Conservation (phyloP, 2,329 filamentous ascomycete genomes). For the Fusarium sp. region DNA sequence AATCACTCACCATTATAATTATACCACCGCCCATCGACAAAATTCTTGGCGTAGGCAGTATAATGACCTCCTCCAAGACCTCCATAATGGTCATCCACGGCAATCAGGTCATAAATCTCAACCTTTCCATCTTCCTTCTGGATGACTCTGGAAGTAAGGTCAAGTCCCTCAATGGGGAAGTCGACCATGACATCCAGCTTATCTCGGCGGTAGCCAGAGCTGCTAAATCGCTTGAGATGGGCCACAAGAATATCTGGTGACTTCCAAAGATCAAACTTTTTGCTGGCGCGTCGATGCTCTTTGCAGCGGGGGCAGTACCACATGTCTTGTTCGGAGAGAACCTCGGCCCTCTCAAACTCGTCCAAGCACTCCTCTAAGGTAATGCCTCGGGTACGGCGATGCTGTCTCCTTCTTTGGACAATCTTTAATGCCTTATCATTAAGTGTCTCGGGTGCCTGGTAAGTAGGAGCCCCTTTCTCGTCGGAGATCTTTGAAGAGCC, state of each 20-base stretch:
- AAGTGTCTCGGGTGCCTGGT: conserved; percentile 62
- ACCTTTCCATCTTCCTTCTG: conserved; percentile 83
- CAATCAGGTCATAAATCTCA: conserved; percentile 91
- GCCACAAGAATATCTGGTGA: conserved; percentile 94
- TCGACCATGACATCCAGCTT: conserved; percentile 93
- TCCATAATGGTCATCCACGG: conserved; percentile 95
- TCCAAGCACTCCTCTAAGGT: conserved; percentile 90
- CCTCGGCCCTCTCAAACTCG: conserved; percentile 93
- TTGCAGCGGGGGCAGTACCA: conserved; percentile 99
- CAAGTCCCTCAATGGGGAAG: conserved; percentile 88
- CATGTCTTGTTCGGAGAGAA: conserved; percentile 92
- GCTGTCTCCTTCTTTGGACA: conserved; percentile 72
- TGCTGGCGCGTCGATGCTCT: conserved; percentile 89
- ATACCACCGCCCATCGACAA: conserved; percentile 90
- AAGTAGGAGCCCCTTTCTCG: conserved; percentile 70
- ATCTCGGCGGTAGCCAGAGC: conserved; percentile 81
- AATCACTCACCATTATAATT: conserved; percentile 86
- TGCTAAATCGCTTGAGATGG: conserved; percentile 95
- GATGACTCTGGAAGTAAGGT: conserved; percentile 83
- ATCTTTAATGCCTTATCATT: conserved; percentile 73
- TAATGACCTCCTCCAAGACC: conserved; percentile 96
- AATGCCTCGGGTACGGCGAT: conserved; percentile 70
- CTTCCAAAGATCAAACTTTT: conserved; percentile 98
- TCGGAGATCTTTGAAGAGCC: conserved; percentile 53
- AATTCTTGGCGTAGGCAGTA: conserved; percentile 94